A percentile compares a stretch with the other conserved stretches of the same genome.
phyloP scores from a whole-genome alignment of 2,329 filamentous ascomycete genomes.

The Fusarium nanum region DNA sequence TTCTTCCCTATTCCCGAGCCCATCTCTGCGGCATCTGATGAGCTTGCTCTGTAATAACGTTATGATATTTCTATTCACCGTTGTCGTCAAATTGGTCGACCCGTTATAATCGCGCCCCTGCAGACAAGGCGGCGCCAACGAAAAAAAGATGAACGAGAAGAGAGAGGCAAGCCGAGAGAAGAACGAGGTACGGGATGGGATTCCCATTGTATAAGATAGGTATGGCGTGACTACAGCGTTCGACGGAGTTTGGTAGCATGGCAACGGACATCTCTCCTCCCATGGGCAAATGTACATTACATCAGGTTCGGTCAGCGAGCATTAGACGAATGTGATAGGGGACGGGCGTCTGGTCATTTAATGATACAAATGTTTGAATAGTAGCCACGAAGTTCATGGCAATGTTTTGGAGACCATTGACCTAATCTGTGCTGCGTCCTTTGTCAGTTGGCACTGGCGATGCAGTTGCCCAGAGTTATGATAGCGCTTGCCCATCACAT shows the following conservation, averaged over 20 bases:
- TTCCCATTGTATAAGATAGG: conserved; percentile 45
- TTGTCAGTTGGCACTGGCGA: conserved; percentile 16
- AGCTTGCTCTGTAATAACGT: conserved; percentile 48
- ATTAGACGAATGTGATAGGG: conserved; percentile 57
- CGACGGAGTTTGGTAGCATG: conserved; percentile 51
- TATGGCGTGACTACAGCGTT: conserved; percentile 48
- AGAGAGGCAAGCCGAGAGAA: conserved; percentile 18
- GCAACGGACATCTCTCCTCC: conserved; percentile 66
- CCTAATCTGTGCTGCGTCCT: background rate
- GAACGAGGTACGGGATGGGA: conserved; percentile 27
- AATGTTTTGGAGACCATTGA: background rate
- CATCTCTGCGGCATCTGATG: conserved; percentile 43
- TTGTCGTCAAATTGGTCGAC: conserved; percentile 30
- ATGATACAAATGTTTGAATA: conserved; percentile 44
- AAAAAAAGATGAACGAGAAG: conserved; percentile 21
- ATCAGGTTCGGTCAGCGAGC: conserved; percentile 56
- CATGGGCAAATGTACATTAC: conserved; percentile 64
- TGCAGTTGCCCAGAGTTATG: background rate
- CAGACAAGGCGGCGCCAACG: conserved; percentile 13
- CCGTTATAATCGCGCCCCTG: conserved; percentile 39
- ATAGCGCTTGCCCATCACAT: conserved; percentile 3
- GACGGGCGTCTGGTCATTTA: conserved; percentile 52
- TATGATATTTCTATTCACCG: conserved; percentile 32
- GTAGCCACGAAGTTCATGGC: conserved; percentile 5
- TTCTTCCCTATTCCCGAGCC: conserved; percentile 57